Percentiles rank a stretch among this genome's conserved stretches.
Conservation (phyloP, 2,329 filamentous ascomycete genomes). For the Talaromyces sp. region DNA sequence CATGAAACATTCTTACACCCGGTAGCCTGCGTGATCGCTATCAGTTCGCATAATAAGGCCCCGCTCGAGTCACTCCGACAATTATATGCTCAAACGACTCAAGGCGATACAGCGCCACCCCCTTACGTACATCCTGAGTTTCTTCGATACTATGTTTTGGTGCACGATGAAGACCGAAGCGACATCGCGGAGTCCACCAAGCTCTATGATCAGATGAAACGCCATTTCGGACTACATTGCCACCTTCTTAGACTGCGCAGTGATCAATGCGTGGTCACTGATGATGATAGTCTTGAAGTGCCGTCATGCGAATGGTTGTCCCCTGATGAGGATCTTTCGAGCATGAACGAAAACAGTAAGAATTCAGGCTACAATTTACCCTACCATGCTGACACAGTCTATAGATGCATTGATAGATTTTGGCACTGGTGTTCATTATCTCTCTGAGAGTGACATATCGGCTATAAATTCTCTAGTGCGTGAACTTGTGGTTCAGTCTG, state of each 20-base stretch:
- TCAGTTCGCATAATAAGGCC: slow-evolving; percentile 79
- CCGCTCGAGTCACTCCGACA: slow-evolving; percentile 85
- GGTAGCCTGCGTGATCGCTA: slow-evolving; percentile 89
- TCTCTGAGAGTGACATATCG: slow-evolving; percentile 89
- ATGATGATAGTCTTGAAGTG: slow-evolving; percentile 83
- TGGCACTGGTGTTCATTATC: slow-evolving; percentile 70
- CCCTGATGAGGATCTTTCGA: slow-evolving; percentile 76
- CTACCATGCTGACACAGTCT: slow-evolving; percentile 24
- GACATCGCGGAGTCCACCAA: slow-evolving; percentile 87
- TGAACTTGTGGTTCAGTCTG: slow-evolving; percentile 92
- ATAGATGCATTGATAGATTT: slow-evolving; percentile 54
- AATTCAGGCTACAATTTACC: not conserved
- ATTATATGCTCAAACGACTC: slow-evolving; percentile 80
- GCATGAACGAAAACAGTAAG: slow-evolving; percentile 64
- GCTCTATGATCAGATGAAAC: slow-evolving; percentile 97
- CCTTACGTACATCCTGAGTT: slow-evolving; percentile 90
- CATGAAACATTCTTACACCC: slow-evolving; percentile 95
- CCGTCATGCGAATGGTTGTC: slow-evolving; percentile 87
- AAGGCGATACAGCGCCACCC: slow-evolving; percentile 70
- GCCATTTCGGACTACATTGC: slow-evolving; percentile 94
- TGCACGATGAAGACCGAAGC: slow-evolving; percentile 94
- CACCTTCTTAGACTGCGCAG: slow-evolving; percentile 85
- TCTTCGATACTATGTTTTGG: slow-evolving; percentile 89
- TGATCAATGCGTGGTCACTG: slow-evolving; percentile 79
- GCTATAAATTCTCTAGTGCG: slow-evolving; percentile 86